Evolutionary conservation across 2,329 filamentous ascomycete species (phyloP), one percentile per base, ranked within the genome.

Genomic region (Akanthomyces muscarius): DNA sequence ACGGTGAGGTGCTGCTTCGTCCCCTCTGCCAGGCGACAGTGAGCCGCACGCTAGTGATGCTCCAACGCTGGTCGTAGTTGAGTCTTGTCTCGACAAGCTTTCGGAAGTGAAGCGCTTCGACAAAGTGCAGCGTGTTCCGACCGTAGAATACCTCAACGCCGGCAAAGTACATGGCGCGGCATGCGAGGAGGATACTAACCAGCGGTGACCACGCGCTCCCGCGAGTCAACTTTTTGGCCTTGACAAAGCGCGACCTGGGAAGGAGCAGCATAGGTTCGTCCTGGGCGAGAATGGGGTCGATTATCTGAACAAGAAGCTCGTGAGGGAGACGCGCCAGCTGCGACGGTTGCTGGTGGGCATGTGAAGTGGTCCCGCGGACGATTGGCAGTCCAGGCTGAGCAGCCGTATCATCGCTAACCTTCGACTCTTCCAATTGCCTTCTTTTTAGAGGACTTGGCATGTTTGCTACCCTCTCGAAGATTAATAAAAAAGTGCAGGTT

Each of bases 131-230:
- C n/a, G 14, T 23, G 30, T 58, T 58, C 2, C 47, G 33, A 11
- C 38, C 61, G 38, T 58, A 63, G 13, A 45, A 58, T 1, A 62
- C 54, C 13, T 58, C 47, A 6, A 63, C 4, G 36, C 61, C 61
- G 21, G 61, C 61, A 53, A 63, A 62, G 45, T 58, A 58, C 61
- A 53, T 52, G 47, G 61, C 45, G 36, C 61, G 54, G 41, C 54
- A 63, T 11, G 61, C 44, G 4, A 63, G 61, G 14, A 63, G 28
- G 14, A 63, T 23, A 47, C 61, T 63, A 36, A 58, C 28, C 53
- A 63, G 54, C 7, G 53, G 45, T 45, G 60, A 45, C 59, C 59
- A 38, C 7, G 59, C 23, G 14, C 38, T 61, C 14, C 38, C n/a
- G 30, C 33, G 25, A 6, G 11, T 52, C 11, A 51, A 55, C 33